Base-by-base conservation (phyloP, 2,329 filamentous ascomycete genomes). In the Juglanconis juglandina region DNA sequence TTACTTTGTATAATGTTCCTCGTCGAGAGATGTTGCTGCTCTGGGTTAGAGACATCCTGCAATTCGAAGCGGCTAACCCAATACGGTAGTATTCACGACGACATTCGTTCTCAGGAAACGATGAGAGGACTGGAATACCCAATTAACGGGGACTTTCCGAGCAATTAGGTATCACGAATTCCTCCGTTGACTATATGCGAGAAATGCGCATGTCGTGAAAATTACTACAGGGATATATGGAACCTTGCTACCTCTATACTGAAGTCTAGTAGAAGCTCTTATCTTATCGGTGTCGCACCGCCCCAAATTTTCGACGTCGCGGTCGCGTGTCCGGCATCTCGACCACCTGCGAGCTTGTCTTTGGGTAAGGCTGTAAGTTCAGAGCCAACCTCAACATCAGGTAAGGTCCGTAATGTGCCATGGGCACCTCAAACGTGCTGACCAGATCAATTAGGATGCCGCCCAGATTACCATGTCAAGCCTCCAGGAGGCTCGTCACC, bases 401-500 rank as follows among this genome's bases (percentile, higher is more conserved):
- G 56, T 30, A 50, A 53, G 42, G 32, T 33, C 42, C 41, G 32
- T 13, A 13, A 37, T 32, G 33, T 56, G 10, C 34, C 30, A 8
- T 9, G 11, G 7, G 3, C 32, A 24, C 10, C 17, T 39, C 24
- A 3, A 56, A 3, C 32, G 17, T 32, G 37, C 13, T 39, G 11
- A n/a, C 24, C 10, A 9, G 5, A 24, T 10, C 37, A n/a, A 13
- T 17, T 35, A 58, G 53, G 24, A 64, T 64, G 62, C 60, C 62
- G 13, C 56, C 60, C 34, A 62, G 62, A 54, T 11, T 62, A 46
- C 62, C 55, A 30, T 47, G 50, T 42, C 56, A 49, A n/a, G 60
- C 57, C 50, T 48, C 56, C 14, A 50, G 39, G 44, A 62, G 62
- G 62, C 53, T 64, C 39, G 51, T 32, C 10, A 53, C 53, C 32